Conservation (phyloP, 306 rosid species). For the Cucurbita ficifolia region DNA sequence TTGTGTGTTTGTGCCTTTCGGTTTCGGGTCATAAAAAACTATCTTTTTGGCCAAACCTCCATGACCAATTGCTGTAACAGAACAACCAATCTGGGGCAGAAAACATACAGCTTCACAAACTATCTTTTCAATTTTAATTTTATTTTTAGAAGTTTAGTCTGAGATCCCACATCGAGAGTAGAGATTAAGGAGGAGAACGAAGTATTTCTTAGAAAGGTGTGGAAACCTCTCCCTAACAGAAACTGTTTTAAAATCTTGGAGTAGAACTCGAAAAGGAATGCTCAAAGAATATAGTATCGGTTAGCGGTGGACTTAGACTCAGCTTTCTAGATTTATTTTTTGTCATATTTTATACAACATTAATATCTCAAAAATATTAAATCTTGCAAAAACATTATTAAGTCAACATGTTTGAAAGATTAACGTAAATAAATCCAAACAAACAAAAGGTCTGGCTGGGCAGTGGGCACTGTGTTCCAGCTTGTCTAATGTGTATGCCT, state of each 20-base stretch:
- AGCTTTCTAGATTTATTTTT: too few species aligned
- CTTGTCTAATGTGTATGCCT: not conserved
- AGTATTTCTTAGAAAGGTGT: too few species aligned
- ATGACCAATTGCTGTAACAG: not conserved
- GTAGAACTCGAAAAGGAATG: too few species aligned
- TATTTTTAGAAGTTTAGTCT: not conserved
- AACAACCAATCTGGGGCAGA: not conserved
- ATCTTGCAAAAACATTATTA: not conserved
- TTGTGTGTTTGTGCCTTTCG: not conserved
- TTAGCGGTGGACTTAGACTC: too few species aligned
- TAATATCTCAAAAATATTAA: too few species aligned
- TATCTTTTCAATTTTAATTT: not conserved
- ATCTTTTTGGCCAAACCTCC: not conserved
- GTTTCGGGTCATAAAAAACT: constrained; percentile 8
- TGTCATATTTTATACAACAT: too few species aligned
- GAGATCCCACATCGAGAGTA: too few species aligned
- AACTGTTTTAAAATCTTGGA: too few species aligned
- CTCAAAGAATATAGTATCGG: too few species aligned
- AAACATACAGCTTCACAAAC: not conserved
- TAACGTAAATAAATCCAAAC: not conserved
- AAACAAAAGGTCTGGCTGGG: not conserved
- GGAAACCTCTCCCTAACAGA: too few species aligned
- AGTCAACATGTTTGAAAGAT: not conserved
- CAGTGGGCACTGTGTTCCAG: not conserved
- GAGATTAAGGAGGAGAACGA: too few species aligned